Percentiles rank a stretch among this genome's conserved stretches.
phyloP scores from a whole-genome alignment of 192 early-diverging fungal species.

The Umbelopsis sp. region DNA sequence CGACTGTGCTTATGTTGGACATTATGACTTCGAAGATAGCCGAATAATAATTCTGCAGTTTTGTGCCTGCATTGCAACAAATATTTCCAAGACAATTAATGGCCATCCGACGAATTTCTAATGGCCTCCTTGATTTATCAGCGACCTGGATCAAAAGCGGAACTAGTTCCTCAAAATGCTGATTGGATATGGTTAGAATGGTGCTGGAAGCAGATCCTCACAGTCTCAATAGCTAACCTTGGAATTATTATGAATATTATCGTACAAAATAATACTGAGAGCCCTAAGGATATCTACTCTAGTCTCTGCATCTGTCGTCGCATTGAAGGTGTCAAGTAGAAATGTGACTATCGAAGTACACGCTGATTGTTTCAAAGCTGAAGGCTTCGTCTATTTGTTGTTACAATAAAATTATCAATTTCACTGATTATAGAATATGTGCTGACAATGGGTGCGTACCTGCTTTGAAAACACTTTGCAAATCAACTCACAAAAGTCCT shows the following conservation, averaged over 20 bases:
- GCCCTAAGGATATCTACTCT: slow-evolving; percentile 54
- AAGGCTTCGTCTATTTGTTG: not conserved
- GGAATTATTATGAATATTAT: slow-evolving; percentile 41
- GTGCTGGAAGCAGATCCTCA: not conserved
- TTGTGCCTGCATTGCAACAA: slow-evolving; percentile 58
- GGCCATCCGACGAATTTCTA: slow-evolving; percentile 61
- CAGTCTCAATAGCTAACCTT: slow-evolving; percentile 35
- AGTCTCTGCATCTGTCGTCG: slow-evolving; percentile 13
- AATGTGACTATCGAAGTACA: slow-evolving; percentile 18
- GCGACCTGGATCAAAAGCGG: slow-evolving; percentile 27
- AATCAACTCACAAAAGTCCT: slow-evolving; percentile 34
- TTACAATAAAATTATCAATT: not conserved
- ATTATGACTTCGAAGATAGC: slow-evolving; percentile 53
- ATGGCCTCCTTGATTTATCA: slow-evolving; percentile 20
- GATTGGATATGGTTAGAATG: not conserved
- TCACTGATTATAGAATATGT: not conserved
- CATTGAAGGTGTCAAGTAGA: slow-evolving; percentile 22
- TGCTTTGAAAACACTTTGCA: slow-evolving; percentile 36
- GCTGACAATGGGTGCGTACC: not conserved
- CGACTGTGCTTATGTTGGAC: slow-evolving; percentile 39
- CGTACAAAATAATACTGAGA: slow-evolving; percentile 50
- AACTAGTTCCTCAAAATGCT: not conserved
- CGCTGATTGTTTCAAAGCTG: not conserved
- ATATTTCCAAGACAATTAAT: slow-evolving; percentile 70
- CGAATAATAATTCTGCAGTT: slow-evolving; percentile 46